Percentiles rank a stretch among this genome's conserved stretches.
Evolutionary conservation across 768 basidiomycete species (phyloP).

Genomic region (Phylloporus arenicola): DNA sequence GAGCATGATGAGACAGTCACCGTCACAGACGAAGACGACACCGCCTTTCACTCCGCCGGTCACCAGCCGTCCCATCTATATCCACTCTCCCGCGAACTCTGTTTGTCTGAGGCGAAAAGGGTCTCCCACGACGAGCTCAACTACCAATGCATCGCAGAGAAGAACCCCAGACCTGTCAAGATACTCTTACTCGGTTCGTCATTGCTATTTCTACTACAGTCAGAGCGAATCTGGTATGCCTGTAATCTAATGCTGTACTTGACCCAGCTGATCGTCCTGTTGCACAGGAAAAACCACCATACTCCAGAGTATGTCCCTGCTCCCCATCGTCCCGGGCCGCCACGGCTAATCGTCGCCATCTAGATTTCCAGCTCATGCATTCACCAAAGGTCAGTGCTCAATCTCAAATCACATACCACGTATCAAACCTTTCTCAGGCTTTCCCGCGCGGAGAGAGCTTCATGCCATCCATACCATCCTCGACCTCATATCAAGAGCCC

Average conservation of each 20-base stretch:
- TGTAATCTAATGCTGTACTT: not conserved
- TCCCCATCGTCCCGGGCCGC: not conserved
- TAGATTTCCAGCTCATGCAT: no score
- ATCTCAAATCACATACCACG: no score
- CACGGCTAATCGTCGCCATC: conserved; percentile 32
- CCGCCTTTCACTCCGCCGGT: no score
- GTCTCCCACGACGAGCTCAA: conserved; percentile 58
- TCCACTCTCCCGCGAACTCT: no score
- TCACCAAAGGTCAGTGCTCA: no score
- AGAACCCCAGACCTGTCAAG: conserved; percentile 48
- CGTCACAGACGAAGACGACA: no score
- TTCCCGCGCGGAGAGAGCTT: no score
- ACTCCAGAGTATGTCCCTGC: conserved; percentile 57
- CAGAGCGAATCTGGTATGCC: conserved; percentile 76
- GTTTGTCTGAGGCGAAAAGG: conserved; percentile 46
- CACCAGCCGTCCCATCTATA: no score
- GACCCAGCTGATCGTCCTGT: conserved; percentile 4
- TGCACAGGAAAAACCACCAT: conserved; percentile 74
- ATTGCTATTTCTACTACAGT: conserved; percentile 21
- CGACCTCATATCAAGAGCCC: no score
- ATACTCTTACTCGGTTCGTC: conserved; percentile 56
- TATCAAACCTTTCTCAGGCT: no score
- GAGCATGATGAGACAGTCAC: no score
- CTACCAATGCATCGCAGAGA: conserved; percentile 43
- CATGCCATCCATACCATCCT: no score